Evolutionary conservation across 108 stramenopile species (phyloP).

Genomic region (Craspedostauros australis): DNA sequence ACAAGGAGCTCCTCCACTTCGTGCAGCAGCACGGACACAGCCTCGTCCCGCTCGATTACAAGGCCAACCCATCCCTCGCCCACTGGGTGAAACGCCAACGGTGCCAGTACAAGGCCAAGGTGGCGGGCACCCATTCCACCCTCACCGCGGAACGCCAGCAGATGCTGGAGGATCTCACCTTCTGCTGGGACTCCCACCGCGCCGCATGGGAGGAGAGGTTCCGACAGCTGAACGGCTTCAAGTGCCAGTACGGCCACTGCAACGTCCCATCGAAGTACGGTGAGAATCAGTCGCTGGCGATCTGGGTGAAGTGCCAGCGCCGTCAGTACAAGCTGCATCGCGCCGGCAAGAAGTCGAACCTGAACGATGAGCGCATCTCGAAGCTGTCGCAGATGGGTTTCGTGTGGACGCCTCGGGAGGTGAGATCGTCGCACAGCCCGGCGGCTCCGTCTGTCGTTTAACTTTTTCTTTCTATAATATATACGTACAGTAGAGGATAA

Average conservation of each 20-base stretch:
- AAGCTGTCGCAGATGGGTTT: slow-evolving; percentile 18
- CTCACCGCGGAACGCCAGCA: slow-evolving; percentile 40
- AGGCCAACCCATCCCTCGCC: slow-evolving; percentile 6
- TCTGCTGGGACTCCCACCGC: slow-evolving; percentile 39
- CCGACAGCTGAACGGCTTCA: slow-evolving; percentile 7
- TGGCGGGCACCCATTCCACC: slow-evolving; percentile 24
- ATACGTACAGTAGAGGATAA: too few species aligned
- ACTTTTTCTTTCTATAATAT: too few species aligned
- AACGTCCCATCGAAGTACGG: slow-evolving; percentile 12
- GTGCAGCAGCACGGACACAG: slow-evolving; percentile 23
- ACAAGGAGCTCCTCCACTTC: slow-evolving; percentile 34
- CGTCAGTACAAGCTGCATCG: slow-evolving; percentile 11
- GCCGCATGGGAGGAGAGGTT: slow-evolving; percentile 15
- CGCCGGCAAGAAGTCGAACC: slow-evolving; percentile 7
- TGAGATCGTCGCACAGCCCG: too few species aligned
- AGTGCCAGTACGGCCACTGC: slow-evolving; percentile 19
- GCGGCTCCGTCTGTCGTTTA: too few species aligned
- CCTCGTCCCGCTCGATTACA: slow-evolving; percentile 19
- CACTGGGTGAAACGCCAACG: slow-evolving; percentile 32
- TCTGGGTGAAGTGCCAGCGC: slow-evolving; percentile 18
- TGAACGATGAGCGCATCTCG: slow-evolving; percentile 10
- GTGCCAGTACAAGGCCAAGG: slow-evolving; percentile 23
- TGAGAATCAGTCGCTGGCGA: slow-evolving; percentile 7
- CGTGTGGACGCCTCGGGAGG: too few species aligned
- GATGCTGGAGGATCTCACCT: slow-evolving; percentile 33